These are phyloP conservation scores for Cercospora beticola DNA, from an alignment of 2,329 filamentous ascomycete genomes.

Conservation along the genomic window DNA sequence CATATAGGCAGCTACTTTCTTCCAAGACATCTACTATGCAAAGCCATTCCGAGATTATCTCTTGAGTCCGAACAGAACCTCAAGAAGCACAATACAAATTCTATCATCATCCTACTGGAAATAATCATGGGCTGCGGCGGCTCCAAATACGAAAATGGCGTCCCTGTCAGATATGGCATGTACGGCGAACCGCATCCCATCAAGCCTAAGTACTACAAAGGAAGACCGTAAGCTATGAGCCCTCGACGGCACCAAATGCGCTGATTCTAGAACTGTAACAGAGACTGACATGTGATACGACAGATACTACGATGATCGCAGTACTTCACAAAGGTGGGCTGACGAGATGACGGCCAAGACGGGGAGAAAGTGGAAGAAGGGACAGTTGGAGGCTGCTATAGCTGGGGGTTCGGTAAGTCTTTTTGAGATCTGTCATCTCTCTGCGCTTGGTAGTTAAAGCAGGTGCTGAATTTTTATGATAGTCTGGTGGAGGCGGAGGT, in stretches of 20 bases:
- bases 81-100: background rate
- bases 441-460: too few species aligned
- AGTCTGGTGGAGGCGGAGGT: background rate
- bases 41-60: too few species aligned
- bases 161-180: background rate
- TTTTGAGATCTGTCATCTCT: background rate
- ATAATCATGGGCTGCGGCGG: background rate
- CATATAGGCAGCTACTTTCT: background rate
- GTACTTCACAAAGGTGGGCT: background rate
- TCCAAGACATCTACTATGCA: background rate
- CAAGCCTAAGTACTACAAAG: background rate
- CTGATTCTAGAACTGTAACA: too few species aligned
- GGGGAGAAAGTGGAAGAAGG: background rate
- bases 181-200: background rate
- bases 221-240: background rate
- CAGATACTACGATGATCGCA: background rate
- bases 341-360: constrained; percentile 2
- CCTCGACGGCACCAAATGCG: too few species aligned
- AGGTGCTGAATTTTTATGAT: background rate
- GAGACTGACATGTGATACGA: background rate
- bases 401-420: background rate
- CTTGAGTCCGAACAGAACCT: too few species aligned
- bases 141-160: background rate
- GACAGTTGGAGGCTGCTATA: background rate
- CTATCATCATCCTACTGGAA: background rate